phyloP scores from a whole-genome alignment of 148 eudicot genomes.

The Linanthus parryae region DNA sequence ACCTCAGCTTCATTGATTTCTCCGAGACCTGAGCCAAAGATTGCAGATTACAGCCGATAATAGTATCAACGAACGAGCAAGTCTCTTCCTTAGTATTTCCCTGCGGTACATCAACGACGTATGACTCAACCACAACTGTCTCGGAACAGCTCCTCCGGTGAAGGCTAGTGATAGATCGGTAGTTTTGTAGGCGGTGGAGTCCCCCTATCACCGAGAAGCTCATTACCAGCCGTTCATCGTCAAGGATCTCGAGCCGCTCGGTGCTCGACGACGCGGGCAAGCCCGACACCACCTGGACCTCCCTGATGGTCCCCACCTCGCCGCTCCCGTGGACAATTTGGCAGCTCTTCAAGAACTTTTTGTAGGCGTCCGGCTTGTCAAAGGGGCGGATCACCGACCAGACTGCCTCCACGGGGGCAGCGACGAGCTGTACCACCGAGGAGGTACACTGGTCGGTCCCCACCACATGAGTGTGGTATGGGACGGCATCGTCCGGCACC shows the following conservation, averaged over 20 bases:
- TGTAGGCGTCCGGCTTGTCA: slow-evolving; percentile 42
- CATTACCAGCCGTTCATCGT: slow-evolving; percentile 29
- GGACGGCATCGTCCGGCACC: slow-evolving; percentile 11
- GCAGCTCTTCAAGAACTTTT: slow-evolving; percentile 37
- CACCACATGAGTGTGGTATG: slow-evolving; percentile 24
- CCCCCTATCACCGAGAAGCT: slow-evolving; percentile 31
- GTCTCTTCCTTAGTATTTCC: slow-evolving; percentile 33
- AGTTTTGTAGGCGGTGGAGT: slow-evolving; percentile 21
- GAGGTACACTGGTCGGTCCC: slow-evolving; percentile 29
- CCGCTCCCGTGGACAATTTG: slow-evolving; percentile 30
- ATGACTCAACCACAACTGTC: slow-evolving; percentile 30
- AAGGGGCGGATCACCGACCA: slow-evolving; percentile 43
- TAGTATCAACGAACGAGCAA: slow-evolving; percentile 27
- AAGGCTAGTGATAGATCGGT: slow-evolving; percentile 23
- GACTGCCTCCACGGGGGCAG: slow-evolving; percentile 25
- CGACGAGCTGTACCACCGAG: slow-evolving; percentile 21
- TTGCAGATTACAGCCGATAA: slow-evolving; percentile 28
- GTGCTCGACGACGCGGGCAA: slow-evolving; percentile 22
- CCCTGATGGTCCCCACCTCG: slow-evolving; percentile 21
- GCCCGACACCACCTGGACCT: slow-evolving; percentile 26
- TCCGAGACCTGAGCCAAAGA: slow-evolving; percentile 24
- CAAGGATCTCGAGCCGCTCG: slow-evolving; percentile 32
- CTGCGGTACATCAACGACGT: slow-evolving; percentile 28
- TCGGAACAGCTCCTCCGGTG: slow-evolving; percentile 6
- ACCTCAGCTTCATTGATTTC: no score